Base-by-base conservation (phyloP, 164 flowering plant genomes). In the Aristolochia contorta region DNA sequence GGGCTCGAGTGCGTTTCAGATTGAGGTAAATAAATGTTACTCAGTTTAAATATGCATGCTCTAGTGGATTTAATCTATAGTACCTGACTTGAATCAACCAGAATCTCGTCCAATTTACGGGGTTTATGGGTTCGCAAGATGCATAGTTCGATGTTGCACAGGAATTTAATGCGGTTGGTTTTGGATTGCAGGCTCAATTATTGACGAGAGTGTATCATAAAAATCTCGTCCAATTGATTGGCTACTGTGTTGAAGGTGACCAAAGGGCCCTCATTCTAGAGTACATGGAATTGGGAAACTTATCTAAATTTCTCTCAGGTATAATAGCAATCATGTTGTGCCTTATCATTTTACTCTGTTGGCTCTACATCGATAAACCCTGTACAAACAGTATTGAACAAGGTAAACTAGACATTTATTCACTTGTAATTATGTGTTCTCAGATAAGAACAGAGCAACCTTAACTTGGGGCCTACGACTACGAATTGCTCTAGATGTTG, bases 181-280 rank as follows among this genome's bases (percentile, higher is more conserved):
- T n/a, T 50, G 54, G 20, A 22, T 64, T 65, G 25, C 76, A 81
- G 85, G 84, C 70, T 8, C 52, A 72, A 51, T 69, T 76, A 21
- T 71, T 83, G 16, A 64, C 68, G 60, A 73, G 61, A 62, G 75
- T 83, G 59, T 77, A 79, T 55, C 85, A 81, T 61, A 72, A 64
- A 54, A 75, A 79, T 58, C 69, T 83, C 67, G 73, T 73, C 16
- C 61, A 72, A 43, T 77, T 80, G 24, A 57, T 80, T 67, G 85
- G 87, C 2, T 80, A 73, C 55, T 79, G 81, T n/a, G 60, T 74
- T 56, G 80, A 80, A 37, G 76, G 59, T 46, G 51, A 21, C 2
- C 50, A 72, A 56, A 48, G 67, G 70, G 82, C 60, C 6, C 73
- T 79, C 37, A 64, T 83, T n/a, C 79, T 79, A 60, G 87, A 80